phyloP scores from a whole-genome alignment of 768 basidiomycete species.

The Rubroboletus pulcherrimus region DNA sequence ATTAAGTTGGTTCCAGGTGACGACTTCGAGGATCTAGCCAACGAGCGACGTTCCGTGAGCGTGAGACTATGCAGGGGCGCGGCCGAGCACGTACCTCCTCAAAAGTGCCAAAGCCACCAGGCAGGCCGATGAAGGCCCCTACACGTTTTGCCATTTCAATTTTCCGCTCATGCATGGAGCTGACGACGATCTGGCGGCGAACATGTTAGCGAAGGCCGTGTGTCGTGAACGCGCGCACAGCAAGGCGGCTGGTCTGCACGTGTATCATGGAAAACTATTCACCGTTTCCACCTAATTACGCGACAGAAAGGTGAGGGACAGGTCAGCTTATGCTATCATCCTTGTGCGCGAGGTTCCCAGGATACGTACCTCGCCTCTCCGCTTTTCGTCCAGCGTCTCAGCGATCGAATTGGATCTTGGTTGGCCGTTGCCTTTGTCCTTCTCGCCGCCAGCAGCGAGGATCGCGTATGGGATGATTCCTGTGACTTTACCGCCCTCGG shows the following conservation, averaged over 20 bases:
- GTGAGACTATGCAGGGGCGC: neutral
- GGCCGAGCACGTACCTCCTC: slow-evolving; percentile 59
- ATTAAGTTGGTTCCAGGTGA: slow-evolving; percentile 91
- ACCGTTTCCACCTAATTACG: slow-evolving; percentile 32
- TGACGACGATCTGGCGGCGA: slow-evolving; percentile 56
- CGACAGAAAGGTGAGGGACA: neutral
- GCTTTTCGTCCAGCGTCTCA: slow-evolving; percentile 29
- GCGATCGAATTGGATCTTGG: slow-evolving; percentile 19
- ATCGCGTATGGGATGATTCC: slow-evolving; percentile 82
- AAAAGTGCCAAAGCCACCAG: slow-evolving; percentile 93
- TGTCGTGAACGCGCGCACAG: neutral
- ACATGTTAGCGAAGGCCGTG: slow-evolving; percentile 8
- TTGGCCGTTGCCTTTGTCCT: slow-evolving; percentile 39
- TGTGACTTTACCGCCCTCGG: slow-evolving; percentile 62
- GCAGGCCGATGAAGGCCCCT: slow-evolving; percentile 81
- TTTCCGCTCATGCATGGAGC: slow-evolving; percentile 88
- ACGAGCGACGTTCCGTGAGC: slow-evolving; percentile 1
- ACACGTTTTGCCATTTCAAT: slow-evolving; percentile 83
- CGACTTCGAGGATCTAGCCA: slow-evolving; percentile 77
- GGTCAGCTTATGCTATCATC: slow-evolving; percentile 13
- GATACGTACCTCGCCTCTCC: slow-evolving; percentile 34
- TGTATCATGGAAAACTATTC: slow-evolving; percentile 3
- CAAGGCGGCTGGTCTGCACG: slow-evolving; percentile 1
- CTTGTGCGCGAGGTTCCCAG: neutral
- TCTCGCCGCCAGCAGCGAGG: slow-evolving; percentile 59